A percentile compares a stretch with the other conserved stretches of the same genome.
Evolutionary conservation across 371 early-diverging fungal genomes (phyloP).

Genomic region (Lichtheimia hyalospora): DNA sequence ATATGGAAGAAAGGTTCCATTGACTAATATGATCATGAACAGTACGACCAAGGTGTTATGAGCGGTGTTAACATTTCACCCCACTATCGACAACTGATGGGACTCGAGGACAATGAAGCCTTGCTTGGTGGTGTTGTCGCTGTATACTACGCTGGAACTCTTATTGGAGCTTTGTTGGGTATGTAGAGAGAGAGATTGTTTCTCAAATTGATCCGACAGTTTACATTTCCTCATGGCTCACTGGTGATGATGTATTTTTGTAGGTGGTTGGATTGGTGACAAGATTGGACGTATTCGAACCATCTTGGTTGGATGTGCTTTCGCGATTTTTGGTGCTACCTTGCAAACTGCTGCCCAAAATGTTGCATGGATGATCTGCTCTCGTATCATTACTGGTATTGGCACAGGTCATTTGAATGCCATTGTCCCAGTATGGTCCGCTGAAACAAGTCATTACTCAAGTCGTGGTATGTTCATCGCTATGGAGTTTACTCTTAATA

Average conservation of each 20-base stretch:
- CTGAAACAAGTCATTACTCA: conserved; percentile 40
- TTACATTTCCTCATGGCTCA: too few species aligned
- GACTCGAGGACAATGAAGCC: conserved; percentile 34
- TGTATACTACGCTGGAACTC: conserved; percentile 34
- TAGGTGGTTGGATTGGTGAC: conserved; percentile 39
- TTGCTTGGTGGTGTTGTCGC: conserved; percentile 43
- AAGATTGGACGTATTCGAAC: conserved; percentile 42
- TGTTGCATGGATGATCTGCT: conserved; percentile 44
- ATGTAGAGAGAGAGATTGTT: too few species aligned
- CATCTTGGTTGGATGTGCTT: conserved; percentile 31
- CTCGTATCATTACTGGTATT: conserved; percentile 45
- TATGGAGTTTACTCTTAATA: conserved; percentile 42
- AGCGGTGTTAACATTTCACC: conserved; percentile 40
- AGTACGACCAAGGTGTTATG: conserved; percentile 53
- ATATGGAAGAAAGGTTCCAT: background rate
- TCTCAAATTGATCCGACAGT: too few species aligned
- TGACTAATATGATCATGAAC: background rate
- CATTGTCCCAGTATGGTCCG: conserved; percentile 46
- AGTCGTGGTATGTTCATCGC: conserved; percentile 40
- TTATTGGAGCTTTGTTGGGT: conserved; percentile 41
- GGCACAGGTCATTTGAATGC: conserved; percentile 50
- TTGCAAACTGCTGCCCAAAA: conserved; percentile 42
- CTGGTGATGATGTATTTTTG: too few species aligned
- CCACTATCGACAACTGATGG: conserved; percentile 35
- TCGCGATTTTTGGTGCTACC: conserved; percentile 38